Conservation (phyloP, 106 monocot genomes). For the Phalaenopsis equestris region DNA sequence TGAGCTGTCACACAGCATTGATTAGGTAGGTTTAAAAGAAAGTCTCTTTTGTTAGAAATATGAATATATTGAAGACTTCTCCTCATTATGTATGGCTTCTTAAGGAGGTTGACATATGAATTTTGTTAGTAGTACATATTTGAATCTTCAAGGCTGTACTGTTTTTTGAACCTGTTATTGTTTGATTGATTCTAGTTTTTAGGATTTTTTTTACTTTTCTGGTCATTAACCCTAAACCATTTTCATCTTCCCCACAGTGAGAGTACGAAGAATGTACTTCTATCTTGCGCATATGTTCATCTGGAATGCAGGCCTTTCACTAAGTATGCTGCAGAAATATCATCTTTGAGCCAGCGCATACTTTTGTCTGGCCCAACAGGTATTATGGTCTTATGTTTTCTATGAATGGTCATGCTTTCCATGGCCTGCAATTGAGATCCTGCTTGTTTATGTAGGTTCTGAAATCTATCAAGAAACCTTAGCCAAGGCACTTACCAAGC, state of each 20-base stretch:
- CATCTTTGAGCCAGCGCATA: constrained; percentile 21
- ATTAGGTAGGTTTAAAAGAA: not conserved
- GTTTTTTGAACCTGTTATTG: not conserved
- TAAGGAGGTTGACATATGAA: not conserved
- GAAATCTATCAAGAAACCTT: constrained; percentile 28
- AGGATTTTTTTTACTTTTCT: not conserved
- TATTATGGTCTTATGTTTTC: not conserved
- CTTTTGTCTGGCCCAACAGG: constrained; percentile 27
- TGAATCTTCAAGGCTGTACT: not conserved
- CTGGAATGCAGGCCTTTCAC: constrained; percentile 17
- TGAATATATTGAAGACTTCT: not conserved
- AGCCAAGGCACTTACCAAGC: constrained; percentile 23
- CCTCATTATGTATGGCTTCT: not conserved
- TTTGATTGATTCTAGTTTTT: not conserved
- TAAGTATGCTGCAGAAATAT: constrained; percentile 16
- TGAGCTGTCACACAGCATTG: not conserved
- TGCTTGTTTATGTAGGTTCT: constrained; percentile 13
- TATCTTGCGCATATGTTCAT: constrained; percentile 25
- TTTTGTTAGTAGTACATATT: not conserved
- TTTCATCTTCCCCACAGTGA: constrained; percentile 17
- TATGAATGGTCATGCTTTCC: not conserved
- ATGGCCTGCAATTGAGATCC: not conserved
- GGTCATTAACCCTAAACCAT: not conserved
- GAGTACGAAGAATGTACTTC: constrained; percentile 22
- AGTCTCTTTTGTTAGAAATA: not conserved